A percentile compares a stretch with the other conserved stretches of the same genome.
Evolutionary conservation across 192 early-diverging fungal genomes (phyloP).

Genomic region (Funneliformis mosseae): DNA sequence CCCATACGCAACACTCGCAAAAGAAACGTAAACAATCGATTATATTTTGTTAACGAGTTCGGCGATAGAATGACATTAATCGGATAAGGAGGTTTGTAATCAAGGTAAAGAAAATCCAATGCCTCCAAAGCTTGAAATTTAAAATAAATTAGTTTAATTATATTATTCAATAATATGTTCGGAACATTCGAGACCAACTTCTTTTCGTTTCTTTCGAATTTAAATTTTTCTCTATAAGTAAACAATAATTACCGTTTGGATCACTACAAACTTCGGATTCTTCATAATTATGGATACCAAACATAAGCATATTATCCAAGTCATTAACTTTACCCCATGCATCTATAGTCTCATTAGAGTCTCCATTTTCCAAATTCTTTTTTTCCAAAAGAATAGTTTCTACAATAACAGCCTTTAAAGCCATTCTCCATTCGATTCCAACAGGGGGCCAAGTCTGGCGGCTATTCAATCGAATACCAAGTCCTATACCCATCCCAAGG

Average conservation of each 20-base stretch:
- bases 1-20: conserved; percentile 46
- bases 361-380: conserved; percentile 2
- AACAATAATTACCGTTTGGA: conserved; percentile 51
- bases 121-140: conserved; percentile 43
- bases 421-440: conserved; percentile 28
- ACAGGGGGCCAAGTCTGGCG: conserved; percentile 36
- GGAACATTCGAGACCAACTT: no score
- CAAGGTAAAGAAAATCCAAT: conserved; percentile 54
- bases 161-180: not conserved
- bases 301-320: conserved; percentile 47
- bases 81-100: conserved; percentile 50
- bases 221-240: no score
- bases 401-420: conserved; percentile 38
- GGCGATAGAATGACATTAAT: conserved; percentile 49
- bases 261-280: conserved; percentile 42
- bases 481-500: not conserved
- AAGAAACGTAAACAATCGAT: conserved; percentile 51
- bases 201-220: no score
- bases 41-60: conserved; percentile 46
- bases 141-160: not conserved
- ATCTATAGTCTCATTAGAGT: conserved; percentile 12
- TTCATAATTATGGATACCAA: conserved; percentile 40
- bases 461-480: conserved; percentile 26
- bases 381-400: conserved; percentile 31
- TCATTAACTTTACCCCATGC: conserved; percentile 30